phyloP scores from a whole-genome alignment of 495 filamentous ascomycete genomes.

The Penicillium subrubescens region DNA sequence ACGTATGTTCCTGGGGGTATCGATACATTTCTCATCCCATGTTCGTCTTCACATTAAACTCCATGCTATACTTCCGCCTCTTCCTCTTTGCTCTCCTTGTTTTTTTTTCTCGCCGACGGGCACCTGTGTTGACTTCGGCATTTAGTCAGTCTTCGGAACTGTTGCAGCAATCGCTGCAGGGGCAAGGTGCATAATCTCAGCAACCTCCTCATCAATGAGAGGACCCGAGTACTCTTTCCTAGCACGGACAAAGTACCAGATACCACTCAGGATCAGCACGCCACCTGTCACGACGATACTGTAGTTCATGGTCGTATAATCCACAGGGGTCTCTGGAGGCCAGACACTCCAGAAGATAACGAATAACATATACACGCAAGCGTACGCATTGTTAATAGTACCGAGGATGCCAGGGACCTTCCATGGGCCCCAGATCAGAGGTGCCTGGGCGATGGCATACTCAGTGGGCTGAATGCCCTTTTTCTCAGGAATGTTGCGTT shows the following conservation, averaged over 20 bases:
- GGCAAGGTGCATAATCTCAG: slow-evolving; percentile 28
- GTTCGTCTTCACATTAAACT: not conserved
- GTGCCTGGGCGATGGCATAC: slow-evolving; percentile 22
- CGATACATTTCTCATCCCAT: slow-evolving; percentile 5
- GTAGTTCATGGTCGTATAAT: slow-evolving; percentile 49
- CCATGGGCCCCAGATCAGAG: slow-evolving; percentile 45
- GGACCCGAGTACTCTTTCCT: slow-evolving; percentile 42
- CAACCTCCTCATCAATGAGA: slow-evolving; percentile 41
- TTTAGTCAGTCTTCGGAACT: slow-evolving; percentile 4
- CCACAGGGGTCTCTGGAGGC: slow-evolving; percentile 39
- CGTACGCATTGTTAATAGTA: slow-evolving; percentile 41
- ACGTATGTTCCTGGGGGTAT: not conserved
- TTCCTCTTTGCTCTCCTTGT: not conserved
- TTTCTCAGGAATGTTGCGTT: slow-evolving; percentile 17
- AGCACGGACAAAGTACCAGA: slow-evolving; percentile 40
- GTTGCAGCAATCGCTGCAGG: slow-evolving; percentile 14
- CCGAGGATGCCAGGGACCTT: slow-evolving; percentile 41
- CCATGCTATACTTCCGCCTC: not conserved
- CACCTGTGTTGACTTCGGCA: not conserved
- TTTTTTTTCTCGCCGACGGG: not conserved
- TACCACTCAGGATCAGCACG: slow-evolving; percentile 32
- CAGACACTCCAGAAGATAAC: slow-evolving; percentile 50
- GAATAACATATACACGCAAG: slow-evolving; percentile 37
- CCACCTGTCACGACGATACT: slow-evolving; percentile 39
- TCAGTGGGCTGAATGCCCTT: slow-evolving; percentile 16